phyloP scores from a whole-genome alignment of 495 filamentous ascomycete genomes.

The Trichoderma erinaceum region DNA sequence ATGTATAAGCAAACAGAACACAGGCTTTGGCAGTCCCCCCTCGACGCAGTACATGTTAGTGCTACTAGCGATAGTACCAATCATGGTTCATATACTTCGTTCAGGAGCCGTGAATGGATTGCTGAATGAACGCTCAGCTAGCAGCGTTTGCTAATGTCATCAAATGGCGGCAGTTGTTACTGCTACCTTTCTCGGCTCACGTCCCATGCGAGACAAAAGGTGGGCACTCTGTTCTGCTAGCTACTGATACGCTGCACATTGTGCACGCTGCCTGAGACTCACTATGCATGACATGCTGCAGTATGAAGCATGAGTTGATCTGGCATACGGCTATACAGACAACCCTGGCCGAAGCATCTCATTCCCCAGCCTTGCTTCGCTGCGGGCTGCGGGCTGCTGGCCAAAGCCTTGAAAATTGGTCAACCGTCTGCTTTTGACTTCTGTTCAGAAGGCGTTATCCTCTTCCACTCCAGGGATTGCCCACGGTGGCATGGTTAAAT shows the following conservation, averaged over 20 bases:
- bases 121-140: not conserved
- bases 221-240: not conserved
- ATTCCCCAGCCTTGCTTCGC: not conserved
- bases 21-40: not conserved
- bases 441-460: not conserved
- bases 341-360: slow-evolving; percentile 4
- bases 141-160: not conserved
- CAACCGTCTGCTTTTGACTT: not conserved
- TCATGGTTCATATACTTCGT: not conserved
- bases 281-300: slow-evolving; percentile 13
- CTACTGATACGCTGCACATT: slow-evolving; percentile 5
- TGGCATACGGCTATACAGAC: slow-evolving; percentile 6
- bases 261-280: slow-evolving; percentile 7
- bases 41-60: no score
- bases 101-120: not conserved
- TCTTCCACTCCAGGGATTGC: not conserved
- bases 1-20: not conserved
- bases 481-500: no score
- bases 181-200: not conserved
- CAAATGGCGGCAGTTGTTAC: not conserved
- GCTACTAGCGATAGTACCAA: not conserved
- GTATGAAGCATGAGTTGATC: not conserved
- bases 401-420: not conserved
- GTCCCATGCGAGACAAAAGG: not conserved
- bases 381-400: not conserved